Conservation (phyloP, 495 filamentous ascomycete species). For the Bombardia bombarda region DNA sequence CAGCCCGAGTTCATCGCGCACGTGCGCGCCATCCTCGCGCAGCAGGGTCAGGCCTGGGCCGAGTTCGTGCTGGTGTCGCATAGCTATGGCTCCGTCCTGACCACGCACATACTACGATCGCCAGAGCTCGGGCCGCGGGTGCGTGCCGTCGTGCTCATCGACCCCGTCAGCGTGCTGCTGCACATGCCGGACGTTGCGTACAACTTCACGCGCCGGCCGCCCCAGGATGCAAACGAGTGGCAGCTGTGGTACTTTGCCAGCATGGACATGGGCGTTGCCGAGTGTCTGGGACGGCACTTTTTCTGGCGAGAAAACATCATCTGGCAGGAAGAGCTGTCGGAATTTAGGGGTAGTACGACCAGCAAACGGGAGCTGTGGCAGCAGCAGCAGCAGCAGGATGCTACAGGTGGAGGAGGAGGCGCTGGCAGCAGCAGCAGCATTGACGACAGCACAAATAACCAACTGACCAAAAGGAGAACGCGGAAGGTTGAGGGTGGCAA, state of each 20-base stretch:
- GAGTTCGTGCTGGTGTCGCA: constrained; percentile 48
- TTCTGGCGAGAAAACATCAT: constrained; percentile 62
- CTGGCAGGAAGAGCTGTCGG: constrained; percentile 53
- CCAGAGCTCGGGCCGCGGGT: constrained; percentile 32
- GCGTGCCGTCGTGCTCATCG: constrained; percentile 46
- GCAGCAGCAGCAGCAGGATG: no score
- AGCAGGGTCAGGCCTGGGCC: constrained; percentile 37
- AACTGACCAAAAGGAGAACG: no score
- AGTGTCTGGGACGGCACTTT: constrained; percentile 52
- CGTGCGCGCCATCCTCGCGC: constrained; percentile 42
- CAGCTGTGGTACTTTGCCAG: constrained; percentile 61
- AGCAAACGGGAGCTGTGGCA: no score
- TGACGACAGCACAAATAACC: no score
- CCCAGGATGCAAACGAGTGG: constrained; percentile 51
- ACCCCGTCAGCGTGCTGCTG: constrained; percentile 57
- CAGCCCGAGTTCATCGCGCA: constrained; percentile 42
- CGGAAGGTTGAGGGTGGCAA: no score
- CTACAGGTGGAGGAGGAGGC: no score
- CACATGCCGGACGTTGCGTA: constrained; percentile 64
- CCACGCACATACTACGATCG: constrained; percentile 52
- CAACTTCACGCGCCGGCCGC: constrained; percentile 55
- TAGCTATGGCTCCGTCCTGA: constrained; percentile 55
- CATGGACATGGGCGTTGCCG: constrained; percentile 54
- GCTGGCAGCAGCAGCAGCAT: no score
- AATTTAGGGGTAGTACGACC: no score